Evolutionary conservation across 495 filamentous ascomycete species (phyloP).

Genomic region (Lentithecium fluviatile): DNA sequence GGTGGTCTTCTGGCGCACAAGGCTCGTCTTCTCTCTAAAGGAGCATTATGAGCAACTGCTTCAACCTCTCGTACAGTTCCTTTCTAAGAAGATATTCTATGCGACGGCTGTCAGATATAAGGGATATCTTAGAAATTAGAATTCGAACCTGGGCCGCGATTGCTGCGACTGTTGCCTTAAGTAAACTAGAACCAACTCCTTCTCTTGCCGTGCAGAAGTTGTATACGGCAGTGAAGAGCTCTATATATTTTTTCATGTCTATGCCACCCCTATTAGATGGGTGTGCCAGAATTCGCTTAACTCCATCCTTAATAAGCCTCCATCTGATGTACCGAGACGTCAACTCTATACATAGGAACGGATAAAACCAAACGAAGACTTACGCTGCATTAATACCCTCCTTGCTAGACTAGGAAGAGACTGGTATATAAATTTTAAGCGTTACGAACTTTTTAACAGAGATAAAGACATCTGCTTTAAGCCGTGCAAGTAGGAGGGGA

Average conservation of each 20-base stretch:
- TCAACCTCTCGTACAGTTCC: conserved; percentile 6
- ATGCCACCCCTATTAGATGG: conserved; percentile 2
- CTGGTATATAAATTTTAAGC: not conserved
- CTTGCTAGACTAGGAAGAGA: not conserved
- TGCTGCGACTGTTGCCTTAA: conserved; percentile 1
- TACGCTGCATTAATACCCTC: not conserved
- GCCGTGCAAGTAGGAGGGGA: not conserved
- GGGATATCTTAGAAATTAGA: not conserved
- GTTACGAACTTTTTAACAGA: not conserved
- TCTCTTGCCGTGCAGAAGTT: conserved; percentile 2
- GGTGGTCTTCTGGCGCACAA: too few relatives aligned
- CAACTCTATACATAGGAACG: not conserved
- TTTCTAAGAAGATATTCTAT: not conserved
- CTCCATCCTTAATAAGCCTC: conserved; percentile 1
- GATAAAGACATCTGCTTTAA: not conserved
- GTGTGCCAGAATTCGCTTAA: conserved; percentile 3
- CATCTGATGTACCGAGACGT: conserved; percentile 2
- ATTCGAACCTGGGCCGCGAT: not conserved
- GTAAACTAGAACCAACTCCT: conserved; percentile 3
- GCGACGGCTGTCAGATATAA: conserved; percentile 1
- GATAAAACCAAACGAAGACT: not conserved
- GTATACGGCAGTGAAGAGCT: not conserved
- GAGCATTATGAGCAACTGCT: not conserved
- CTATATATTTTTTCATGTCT: not conserved
- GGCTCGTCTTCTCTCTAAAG: too few relatives aligned